Conservation (phyloP, 2,329 filamentous ascomycete species). For the Xylaria arbuscula region DNA sequence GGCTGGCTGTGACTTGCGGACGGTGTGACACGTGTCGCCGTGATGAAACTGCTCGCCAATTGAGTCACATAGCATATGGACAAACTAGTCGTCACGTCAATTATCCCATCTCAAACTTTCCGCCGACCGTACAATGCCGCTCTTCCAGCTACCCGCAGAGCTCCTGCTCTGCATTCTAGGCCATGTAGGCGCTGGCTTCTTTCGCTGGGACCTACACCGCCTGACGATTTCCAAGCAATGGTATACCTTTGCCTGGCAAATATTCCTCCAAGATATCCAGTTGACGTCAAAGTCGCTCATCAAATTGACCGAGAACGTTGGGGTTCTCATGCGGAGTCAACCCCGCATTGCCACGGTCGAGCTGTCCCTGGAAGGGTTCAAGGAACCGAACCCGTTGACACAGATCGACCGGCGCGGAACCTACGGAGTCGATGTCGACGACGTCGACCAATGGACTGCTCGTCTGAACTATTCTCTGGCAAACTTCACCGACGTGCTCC, state of each 20-base stretch:
- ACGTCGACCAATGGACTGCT: background rate
- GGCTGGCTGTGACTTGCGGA: background rate
- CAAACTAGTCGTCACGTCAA: background rate
- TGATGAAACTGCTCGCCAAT: background rate
- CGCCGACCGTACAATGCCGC: background rate
- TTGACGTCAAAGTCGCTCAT: background rate
- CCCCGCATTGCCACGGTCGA: slow-evolving; percentile 1
- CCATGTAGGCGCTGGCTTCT: background rate
- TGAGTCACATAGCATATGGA: background rate
- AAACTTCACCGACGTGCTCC: background rate
- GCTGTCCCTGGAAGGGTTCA: slow-evolving; percentile 1
- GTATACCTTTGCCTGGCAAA: background rate
- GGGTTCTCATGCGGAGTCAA: background rate
- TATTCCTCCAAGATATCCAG: background rate
- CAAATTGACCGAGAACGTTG: background rate
- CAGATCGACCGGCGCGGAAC: slow-evolving; percentile 2
- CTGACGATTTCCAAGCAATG: background rate
- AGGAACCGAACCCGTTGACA: background rate
- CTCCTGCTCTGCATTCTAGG: background rate
- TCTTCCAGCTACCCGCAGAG: background rate
- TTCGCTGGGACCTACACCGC: background rate
- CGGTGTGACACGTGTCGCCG: background rate
- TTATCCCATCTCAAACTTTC: background rate
- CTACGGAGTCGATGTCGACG: background rate
- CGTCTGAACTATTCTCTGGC: background rate